Conservation (phyloP, 345 rosid genomes). For the Arabidopsis thaliana region TAIR10.1 NC_003076.8:8761501-8762000, state of each 20-base stretch:
- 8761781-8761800: neutral
- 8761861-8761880: neutral
- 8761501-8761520: constrained; percentile 65
- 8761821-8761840: neutral
- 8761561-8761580: constrained; percentile 67
- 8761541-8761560: constrained; percentile 64
- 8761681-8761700: constrained; percentile 10
- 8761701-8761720: constrained; percentile 5
- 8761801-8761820: neutral
- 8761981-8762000: constrained; percentile 52
- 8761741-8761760: neutral
- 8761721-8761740: constrained; percentile 9
- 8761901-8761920: constrained; percentile 61
- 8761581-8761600: constrained; percentile 59
- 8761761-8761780: constrained; percentile 24
- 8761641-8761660: constrained; percentile 8
- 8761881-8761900: constrained; percentile 67
- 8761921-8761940: constrained; percentile 63
- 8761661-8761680: neutral
- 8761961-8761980: constrained; percentile 41
- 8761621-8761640: constrained; percentile 62
- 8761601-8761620: constrained; percentile 68
- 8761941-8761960: constrained; percentile 53
- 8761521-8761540: constrained; percentile 66
- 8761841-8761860: neutral